Conservation (phyloP, 805 yeast genomes). For the Groenewaldozyma salmanticensis region DNA sequence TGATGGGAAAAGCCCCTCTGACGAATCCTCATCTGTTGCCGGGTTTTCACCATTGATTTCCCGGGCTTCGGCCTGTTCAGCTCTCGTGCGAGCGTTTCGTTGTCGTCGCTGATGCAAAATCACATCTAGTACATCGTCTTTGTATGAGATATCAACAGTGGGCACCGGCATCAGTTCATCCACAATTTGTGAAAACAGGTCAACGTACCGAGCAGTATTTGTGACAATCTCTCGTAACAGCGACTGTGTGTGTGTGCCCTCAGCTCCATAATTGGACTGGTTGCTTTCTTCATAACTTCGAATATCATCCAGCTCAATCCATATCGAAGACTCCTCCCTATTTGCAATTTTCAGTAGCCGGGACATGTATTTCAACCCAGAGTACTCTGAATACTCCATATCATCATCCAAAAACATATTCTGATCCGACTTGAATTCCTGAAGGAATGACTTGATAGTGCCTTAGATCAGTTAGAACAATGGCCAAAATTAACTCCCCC, state of each 20-base stretch:
- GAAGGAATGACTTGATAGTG: conserved; percentile 53
- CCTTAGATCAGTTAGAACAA: conserved; percentile 15
- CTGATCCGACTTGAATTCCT: conserved; percentile 44
- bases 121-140: conserved; percentile 88
- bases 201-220: conserved; percentile 73
- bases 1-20: conserved; percentile 64
- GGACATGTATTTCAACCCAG: conserved; percentile 52
- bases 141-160: conserved; percentile 65
- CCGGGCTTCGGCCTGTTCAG: conserved; percentile 39
- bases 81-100: conserved; percentile 61
- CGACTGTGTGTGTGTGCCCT: conserved; percentile 27
- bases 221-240: conserved; percentile 52
- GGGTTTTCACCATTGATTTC: conserved; percentile 20
- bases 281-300: conserved; percentile 47
- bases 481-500: neutral
- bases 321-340: conserved; percentile 60
- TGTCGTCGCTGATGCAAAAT: conserved; percentile 82
- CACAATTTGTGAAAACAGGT: conserved; percentile 61
- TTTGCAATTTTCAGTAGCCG: conserved; percentile 74
- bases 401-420: conserved; percentile 10
- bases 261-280: conserved; percentile 14
- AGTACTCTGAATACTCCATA: neutral
- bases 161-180: conserved; percentile 84
- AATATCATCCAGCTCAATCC: conserved; percentile 78
- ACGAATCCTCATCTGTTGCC: conserved; percentile 14